phyloP scores from a whole-genome alignment of 2,329 filamentous ascomycete genomes.

The Aureobasidium sp. region DNA sequence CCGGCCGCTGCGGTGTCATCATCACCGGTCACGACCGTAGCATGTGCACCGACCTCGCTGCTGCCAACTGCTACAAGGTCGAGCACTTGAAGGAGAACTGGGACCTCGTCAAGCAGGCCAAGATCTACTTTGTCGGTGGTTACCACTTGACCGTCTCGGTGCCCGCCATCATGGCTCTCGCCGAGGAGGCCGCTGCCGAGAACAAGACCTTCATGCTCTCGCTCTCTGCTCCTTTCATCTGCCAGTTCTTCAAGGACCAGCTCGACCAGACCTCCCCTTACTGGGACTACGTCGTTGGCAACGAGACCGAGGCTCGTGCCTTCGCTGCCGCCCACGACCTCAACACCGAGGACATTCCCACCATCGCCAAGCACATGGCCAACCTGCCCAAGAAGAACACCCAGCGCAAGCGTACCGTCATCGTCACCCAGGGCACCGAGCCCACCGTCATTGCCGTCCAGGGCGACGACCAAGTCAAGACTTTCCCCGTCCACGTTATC shows the following conservation, averaged over 20 bases:
- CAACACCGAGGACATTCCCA: constrained; percentile 64
- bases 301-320: constrained; percentile 86
- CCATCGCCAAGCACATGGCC: constrained; percentile 79
- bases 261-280: constrained; percentile 80
- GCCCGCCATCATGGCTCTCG: constrained; percentile 79
- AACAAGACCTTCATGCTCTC: constrained; percentile 92
- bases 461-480: constrained; percentile 52
- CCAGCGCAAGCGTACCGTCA: constrained; percentile 72
- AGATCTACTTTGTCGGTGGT: constrained; percentile 87
- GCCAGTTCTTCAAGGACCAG: constrained; percentile 95
- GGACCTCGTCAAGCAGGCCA: constrained; percentile 79
- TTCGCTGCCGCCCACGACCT: constrained; percentile 78
- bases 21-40: constrained; percentile 95
- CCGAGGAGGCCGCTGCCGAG: constrained; percentile 76
- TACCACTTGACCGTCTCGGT: constrained; percentile 97
- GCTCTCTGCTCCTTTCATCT: constrained; percentile 90
- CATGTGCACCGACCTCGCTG: constrained; percentile 89
- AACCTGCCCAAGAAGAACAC: constrained; percentile 87
- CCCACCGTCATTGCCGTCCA: constrained; percentile 74
- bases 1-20: constrained; percentile 89
- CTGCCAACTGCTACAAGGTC: constrained; percentile 93
- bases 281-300: constrained; percentile 94
- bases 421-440: constrained; percentile 90
- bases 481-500: constrained; percentile 76
- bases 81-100: constrained; percentile 94